Conservation (phyloP, 148 eudicot species). For the Vaccinium macrocarpon region DNA sequence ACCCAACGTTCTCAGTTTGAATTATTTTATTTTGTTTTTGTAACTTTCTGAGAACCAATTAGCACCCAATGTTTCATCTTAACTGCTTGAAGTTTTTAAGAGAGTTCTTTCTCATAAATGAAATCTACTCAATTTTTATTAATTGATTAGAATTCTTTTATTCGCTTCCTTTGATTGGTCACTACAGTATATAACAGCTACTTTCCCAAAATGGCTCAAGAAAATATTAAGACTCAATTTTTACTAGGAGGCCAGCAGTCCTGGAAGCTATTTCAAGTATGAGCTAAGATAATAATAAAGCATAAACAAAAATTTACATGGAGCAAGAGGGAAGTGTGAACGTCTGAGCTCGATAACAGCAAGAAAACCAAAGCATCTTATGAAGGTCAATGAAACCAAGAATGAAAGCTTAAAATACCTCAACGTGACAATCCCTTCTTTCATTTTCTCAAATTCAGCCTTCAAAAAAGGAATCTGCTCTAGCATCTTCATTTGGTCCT, state of each 20-base stretch:
- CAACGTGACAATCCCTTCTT: slow-evolving; percentile 31
- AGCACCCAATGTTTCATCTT: background rate
- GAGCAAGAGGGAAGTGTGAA: background rate
- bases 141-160: background rate
- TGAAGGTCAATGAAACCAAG: background rate
- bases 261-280: background rate
- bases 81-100: background rate
- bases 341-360: background rate
- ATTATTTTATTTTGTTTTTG: background rate
- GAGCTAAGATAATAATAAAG: background rate
- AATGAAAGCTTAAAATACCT: slow-evolving; percentile 40
- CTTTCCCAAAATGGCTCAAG: background rate
- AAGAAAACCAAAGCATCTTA: background rate
- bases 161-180: background rate
- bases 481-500: slow-evolving; percentile 41
- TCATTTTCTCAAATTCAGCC: slow-evolving; percentile 34
- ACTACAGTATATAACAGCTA: background rate
- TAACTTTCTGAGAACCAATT: background rate
- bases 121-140: background rate
- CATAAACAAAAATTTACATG: background rate
- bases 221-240: background rate
- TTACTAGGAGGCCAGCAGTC: background rate
- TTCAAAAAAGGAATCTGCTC: slow-evolving; percentile 42
- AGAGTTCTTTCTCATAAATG: background rate
- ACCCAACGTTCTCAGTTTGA: background rate